Percentiles rank a stretch among this genome's conserved stretches.
Evolutionary conservation across 176 grass and related monocot genomes (phyloP).

Genomic region (Phragmites australis): DNA sequence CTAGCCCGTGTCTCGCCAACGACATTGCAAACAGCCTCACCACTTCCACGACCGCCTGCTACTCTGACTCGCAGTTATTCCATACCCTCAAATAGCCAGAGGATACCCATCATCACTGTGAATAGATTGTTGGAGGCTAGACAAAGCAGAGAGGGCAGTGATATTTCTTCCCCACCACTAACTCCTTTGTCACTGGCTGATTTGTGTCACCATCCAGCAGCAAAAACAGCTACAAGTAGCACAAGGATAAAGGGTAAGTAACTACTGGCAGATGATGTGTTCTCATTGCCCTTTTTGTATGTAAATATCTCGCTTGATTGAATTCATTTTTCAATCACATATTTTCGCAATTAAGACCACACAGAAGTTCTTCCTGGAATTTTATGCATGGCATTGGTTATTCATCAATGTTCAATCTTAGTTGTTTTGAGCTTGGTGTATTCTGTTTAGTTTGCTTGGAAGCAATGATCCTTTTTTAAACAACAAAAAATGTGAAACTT

Average conservation of each 20-base stretch:
- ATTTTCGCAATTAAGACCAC: neutral
- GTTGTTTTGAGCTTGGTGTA: neutral
- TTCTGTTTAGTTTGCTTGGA: neutral
- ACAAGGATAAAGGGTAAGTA: slow-evolving; percentile 52
- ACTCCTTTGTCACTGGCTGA: slow-evolving; percentile 47
- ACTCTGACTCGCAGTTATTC: slow-evolving; percentile 60
- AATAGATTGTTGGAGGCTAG: slow-evolving; percentile 52
- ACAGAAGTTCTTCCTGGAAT: neutral
- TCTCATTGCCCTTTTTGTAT: neutral
- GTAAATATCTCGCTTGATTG: neutral
- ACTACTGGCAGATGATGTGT: neutral
- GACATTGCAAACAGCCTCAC: slow-evolving; percentile 44
- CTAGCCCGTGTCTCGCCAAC: slow-evolving; percentile 1
- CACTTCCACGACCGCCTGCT: slow-evolving; percentile 62
- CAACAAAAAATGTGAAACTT: neutral
- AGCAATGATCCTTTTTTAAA: neutral
- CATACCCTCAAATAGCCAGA: slow-evolving; percentile 72
- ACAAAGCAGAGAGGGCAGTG: slow-evolving; percentile 44
- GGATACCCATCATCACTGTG: slow-evolving; percentile 58
- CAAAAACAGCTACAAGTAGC: slow-evolving; percentile 34
- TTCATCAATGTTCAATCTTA: neutral
- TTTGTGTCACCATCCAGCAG: slow-evolving; percentile 35
- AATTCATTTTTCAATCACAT: neutral
- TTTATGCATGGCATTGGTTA: neutral
- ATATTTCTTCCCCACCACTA: slow-evolving; percentile 46